phyloP scores from a whole-genome alignment of 2,329 filamentous ascomycete genomes.

The Aspergillus nomiae region DNA sequence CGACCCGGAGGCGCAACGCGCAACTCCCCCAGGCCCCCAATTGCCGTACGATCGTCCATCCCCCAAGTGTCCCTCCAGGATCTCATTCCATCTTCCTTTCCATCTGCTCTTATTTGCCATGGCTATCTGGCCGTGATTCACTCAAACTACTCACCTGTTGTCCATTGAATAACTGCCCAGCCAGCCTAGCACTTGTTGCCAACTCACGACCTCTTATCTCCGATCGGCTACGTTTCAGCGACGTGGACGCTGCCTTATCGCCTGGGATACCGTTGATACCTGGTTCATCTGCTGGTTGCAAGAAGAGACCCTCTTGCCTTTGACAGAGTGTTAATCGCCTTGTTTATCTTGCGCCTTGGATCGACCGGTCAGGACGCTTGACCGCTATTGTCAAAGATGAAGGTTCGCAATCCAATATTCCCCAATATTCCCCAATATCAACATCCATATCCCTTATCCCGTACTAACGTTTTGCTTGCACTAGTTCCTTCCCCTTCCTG shows the following conservation, averaged over 20 bases:
- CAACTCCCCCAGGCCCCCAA: conserved; percentile 20
- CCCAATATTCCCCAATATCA: background rate
- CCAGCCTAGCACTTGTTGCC: conserved; percentile 14
- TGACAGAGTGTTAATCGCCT: background rate
- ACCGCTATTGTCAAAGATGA: conserved; percentile 20
- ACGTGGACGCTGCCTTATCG: conserved; percentile 21
- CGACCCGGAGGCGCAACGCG: conserved; percentile 27
- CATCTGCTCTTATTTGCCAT: conserved; percentile 17
- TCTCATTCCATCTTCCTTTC: conserved; percentile 13
- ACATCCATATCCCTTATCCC: background rate
- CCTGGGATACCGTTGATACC: conserved; percentile 8
- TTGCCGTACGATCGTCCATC: background rate
- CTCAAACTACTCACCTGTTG: conserved; percentile 12
- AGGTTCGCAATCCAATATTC: conserved; percentile 13
- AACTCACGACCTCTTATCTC: conserved; percentile 39
- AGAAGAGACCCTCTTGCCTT: background rate
- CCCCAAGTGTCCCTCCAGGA: conserved; percentile 7
- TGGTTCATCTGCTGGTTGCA: conserved; percentile 9
- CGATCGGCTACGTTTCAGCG: conserved; percentile 38
- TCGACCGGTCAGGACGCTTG: conserved; percentile 9
- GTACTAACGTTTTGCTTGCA: conserved; percentile 21
- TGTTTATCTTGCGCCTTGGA: conserved; percentile 2
- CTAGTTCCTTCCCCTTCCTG: conserved; percentile 87
- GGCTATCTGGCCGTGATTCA: conserved; percentile 16
- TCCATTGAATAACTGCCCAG: conserved; percentile 12